Conservation (phyloP, 2,329 filamentous ascomycete genomes). For the Fonsecaea multimorphosa region DNA sequence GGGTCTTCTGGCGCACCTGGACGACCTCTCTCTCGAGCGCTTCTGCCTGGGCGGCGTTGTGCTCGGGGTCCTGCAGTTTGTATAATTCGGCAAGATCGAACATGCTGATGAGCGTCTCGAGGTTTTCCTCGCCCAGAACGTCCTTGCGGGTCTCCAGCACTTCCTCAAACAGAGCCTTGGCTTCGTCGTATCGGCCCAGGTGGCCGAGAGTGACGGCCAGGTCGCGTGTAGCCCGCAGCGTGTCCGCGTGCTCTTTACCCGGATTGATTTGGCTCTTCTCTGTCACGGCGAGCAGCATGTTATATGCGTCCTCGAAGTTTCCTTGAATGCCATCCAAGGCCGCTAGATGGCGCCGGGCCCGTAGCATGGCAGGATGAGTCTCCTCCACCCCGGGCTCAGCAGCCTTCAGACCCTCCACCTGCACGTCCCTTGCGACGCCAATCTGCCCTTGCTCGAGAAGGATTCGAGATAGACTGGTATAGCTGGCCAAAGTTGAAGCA, state of each 20-base stretch:
- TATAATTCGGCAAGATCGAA: slow-evolving; percentile 35
- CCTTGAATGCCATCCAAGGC: slow-evolving; percentile 37
- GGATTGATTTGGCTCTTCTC: slow-evolving; percentile 32
- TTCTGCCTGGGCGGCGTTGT: neutral
- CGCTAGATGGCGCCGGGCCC: neutral
- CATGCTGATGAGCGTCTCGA: slow-evolving; percentile 39
- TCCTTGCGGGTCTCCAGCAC: slow-evolving; percentile 36
- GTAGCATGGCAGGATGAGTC: neutral
- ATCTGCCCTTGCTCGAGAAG: slow-evolving; percentile 35
- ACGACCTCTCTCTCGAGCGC: neutral
- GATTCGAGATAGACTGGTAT: slow-evolving; percentile 40
- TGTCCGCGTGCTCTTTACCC: slow-evolving; percentile 42
- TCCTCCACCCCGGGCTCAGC: neutral
- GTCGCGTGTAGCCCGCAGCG: slow-evolving; percentile 38
- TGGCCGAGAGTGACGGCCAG: slow-evolving; percentile 35
- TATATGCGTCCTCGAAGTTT: slow-evolving; percentile 34
- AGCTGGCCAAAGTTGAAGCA: slow-evolving; percentile 9
- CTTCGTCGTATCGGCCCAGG: slow-evolving; percentile 32
- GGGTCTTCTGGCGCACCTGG: neutral
- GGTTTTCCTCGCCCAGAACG: slow-evolving; percentile 39
- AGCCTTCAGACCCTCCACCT: neutral
- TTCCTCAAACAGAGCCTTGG: slow-evolving; percentile 31
- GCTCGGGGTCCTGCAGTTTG: neutral
- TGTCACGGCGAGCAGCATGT: slow-evolving; percentile 14
- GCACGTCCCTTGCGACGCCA: slow-evolving; percentile 27